A percentile compares a stretch with the other conserved stretches of the same genome.
phyloP scores from a whole-genome alignment of 305 asterid species.

The Solanum hybrid region DNA sequence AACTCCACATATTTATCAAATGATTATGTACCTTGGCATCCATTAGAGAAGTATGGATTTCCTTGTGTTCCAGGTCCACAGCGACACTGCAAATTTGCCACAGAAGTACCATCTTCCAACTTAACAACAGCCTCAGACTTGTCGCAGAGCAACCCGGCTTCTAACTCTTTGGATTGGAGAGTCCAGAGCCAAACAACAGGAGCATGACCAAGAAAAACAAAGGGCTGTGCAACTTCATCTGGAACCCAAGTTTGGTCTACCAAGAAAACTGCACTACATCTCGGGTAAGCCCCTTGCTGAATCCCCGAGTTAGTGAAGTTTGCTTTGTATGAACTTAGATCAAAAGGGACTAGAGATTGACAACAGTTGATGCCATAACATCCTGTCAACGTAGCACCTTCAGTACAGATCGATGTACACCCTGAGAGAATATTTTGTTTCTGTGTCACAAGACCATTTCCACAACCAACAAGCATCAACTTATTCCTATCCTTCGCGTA shows the following conservation, averaged over 20 bases:
- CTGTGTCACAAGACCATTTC: conserved; percentile 6
- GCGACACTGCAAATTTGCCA: neutral
- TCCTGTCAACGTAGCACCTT: neutral
- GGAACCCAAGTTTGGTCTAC: conserved; percentile 9
- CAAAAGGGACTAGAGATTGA: conserved; percentile 4
- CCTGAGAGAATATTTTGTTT: neutral
- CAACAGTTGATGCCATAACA: conserved; percentile 18
- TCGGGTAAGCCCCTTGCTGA: neutral
- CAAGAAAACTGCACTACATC: conserved; percentile 7
- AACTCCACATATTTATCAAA: neutral
- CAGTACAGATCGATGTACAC: conserved; percentile 8
- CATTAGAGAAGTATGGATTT: conserved; percentile 1
- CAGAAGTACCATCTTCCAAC: neutral
- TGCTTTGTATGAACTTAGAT: neutral
- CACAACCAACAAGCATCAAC: conserved; percentile 15
- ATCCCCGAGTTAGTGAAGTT: conserved; percentile 6
- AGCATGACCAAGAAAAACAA: neutral
- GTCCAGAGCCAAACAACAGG: conserved; percentile 10
- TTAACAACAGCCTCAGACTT: neutral
- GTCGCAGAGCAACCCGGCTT: neutral
- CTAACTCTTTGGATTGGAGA: neutral
- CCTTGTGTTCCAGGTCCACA: neutral
- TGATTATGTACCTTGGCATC: conserved; percentile 6
- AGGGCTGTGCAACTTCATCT: neutral
- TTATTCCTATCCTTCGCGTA: conserved; percentile 1